Evolutionary conservation across 257 asterid genomes (phyloP).

Genomic region (Anisodus tanguticus): DNA sequence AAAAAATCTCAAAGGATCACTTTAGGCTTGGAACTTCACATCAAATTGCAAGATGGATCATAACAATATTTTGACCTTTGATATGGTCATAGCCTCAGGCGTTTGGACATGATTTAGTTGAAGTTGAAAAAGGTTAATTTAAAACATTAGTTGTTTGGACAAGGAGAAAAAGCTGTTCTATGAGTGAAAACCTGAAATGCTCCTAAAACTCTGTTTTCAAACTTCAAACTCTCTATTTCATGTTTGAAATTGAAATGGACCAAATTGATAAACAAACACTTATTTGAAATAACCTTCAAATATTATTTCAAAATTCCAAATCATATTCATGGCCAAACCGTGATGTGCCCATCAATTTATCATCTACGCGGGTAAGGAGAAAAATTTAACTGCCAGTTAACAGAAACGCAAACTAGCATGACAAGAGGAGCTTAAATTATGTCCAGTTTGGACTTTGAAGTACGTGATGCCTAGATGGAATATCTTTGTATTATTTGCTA

Average conservation of each 20-base stretch:
- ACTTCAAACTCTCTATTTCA: neutral
- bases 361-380: neutral
- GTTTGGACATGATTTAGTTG: neutral
- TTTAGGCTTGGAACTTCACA: conserved; percentile 9
- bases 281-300: neutral
- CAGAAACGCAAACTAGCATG: neutral
- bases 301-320: neutral
- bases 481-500: neutral
- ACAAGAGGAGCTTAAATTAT: neutral
- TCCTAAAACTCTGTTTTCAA: neutral
- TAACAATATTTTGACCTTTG: neutral
- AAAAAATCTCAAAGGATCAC: neutral
- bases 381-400: neutral
- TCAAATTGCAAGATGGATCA: neutral
- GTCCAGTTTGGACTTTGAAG: neutral
- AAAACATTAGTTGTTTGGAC: neutral
- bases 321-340: neutral
- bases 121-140: neutral
- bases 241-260: neutral
- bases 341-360: neutral
- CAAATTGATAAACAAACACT: conserved; percentile 11
- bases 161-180: neutral
- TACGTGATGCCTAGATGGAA: neutral
- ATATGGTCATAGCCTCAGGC: neutral
- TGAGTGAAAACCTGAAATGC: neutral